Evolutionary conservation across 106 monocot species (phyloP), one percentile per base, ranked within the genome.

Genomic region (Dioscorea alata): DNA sequence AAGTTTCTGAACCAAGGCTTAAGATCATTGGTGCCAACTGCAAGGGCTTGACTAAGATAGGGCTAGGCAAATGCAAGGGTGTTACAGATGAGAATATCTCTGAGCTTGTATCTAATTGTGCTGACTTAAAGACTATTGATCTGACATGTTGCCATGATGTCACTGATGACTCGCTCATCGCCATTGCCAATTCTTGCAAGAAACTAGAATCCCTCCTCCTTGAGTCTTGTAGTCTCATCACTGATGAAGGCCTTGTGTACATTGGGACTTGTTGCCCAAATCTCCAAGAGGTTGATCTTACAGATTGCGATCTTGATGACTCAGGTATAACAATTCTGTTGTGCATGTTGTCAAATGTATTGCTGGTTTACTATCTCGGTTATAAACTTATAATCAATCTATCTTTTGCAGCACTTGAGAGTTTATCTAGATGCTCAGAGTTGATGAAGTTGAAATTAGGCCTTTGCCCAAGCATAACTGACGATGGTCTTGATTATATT

Each of bases 281-380:
- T 71, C 76, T 95, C 15, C 61, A 84, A 52, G 88, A 91, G 69
- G 69, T 95, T 15, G 94, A 95, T 82, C 94, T 95, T 54, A 95
- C 94, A 14, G 94, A 91, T 63, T 95, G 91, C 60, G 56, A 61
- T 58, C 59, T 95, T 12, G 74, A 66, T 69, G 88, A 95, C 69
- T 34, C 67, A 60, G 90, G 94, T 90, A 71, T 24, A 20, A 5
- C 15, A 54, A 54, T 4, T 19, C 4, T 54, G 5, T 54, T 18
- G 54, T 54, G 18, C 13, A 18, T 54, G 15, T 54, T 18, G 13
- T 13, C 9, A 54, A 16, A 54, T 54, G 54, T 54, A 4, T 8
- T 54, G 5, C 0, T 19, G 19, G 0, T 17, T 18, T 4, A 19
- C 15, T 54, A 14, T 16, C 54, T 54, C 54, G 5, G 15, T 54